Evolutionary conservation across 306 rosid species (phyloP), one percentile per base, ranked within the genome.

Genomic region (peach (Prunus persica)): DNA sequence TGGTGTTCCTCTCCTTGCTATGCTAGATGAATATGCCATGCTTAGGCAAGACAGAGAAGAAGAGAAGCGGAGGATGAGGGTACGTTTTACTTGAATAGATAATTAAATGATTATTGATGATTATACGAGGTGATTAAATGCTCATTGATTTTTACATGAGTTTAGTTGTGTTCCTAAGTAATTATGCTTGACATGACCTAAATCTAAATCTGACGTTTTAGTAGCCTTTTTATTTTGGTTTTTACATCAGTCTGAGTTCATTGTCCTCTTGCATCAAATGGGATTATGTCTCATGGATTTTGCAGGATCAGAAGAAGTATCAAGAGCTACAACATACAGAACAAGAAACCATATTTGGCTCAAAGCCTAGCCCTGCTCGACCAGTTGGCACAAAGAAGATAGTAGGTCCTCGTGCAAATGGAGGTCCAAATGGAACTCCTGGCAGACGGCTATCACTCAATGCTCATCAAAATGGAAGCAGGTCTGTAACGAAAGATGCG

Each of bases 11-110:
- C 99, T 96, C 69, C 93, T 93, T 43, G 99, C 99, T 55, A 96
- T 96, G 99, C 86, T 96, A 30, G 99, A 96, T 71, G 99, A 96
- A 80, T 96, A 96, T 82, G 93, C 97, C 81, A 93, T 96, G 96
- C 97, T 96, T 56, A 87, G 99, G 84, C 99, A 93, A 79, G 98
- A 96, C 75, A 83, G 98, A 78, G 99, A 96, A 84, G 99, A 93
- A 75, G 99, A 96, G 75, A 96, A 88, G 80, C 92, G 99, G 82
- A 93, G 98, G 85, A 25, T 84, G 88, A 88, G 91, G 91, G 99
- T 96, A 78, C 24, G 89, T 82, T 78, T 69, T 75, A 58, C 27
- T 64, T 6, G 67, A 69, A 25, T 15, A 18, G 20, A 50, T 66
- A 43, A 68, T 77, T 47, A 30, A 57, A 22, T 65, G 69, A 24